Conservation (phyloP, 2,329 filamentous ascomycete genomes). For the Ceratocystis smalleyi region DNA sequence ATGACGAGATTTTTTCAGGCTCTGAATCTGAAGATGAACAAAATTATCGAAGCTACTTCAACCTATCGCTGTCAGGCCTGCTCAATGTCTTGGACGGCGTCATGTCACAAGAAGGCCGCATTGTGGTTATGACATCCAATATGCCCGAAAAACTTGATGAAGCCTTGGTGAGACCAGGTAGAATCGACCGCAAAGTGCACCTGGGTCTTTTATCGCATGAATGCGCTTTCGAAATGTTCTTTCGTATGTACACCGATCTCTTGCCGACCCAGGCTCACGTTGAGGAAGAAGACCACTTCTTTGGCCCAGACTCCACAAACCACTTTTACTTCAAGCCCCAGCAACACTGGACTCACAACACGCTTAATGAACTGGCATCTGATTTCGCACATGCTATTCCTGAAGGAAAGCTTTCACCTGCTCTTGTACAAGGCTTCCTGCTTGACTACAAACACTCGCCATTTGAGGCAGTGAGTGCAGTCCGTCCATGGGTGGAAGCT, state of each 20-base stretch:
- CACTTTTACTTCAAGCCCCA: background rate
- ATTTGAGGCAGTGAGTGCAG: slow-evolving; percentile 36
- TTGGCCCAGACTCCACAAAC: background rate
- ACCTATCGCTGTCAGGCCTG: slow-evolving; percentile 51
- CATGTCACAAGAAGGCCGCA: slow-evolving; percentile 59
- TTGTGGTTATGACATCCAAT: slow-evolving; percentile 75
- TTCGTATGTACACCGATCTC: slow-evolving; percentile 37
- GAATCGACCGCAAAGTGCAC: slow-evolving; percentile 53
- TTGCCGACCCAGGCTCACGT: background rate
- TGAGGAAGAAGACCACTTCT: slow-evolving; percentile 11
- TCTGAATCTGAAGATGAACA: slow-evolving; percentile 15
- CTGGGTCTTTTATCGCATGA: slow-evolving; percentile 42
- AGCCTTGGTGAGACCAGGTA: slow-evolving; percentile 57
- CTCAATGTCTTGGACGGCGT: slow-evolving; percentile 76
- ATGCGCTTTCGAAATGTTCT: slow-evolving; percentile 43
- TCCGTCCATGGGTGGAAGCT: slow-evolving; percentile 18
- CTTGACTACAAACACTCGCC: slow-evolving; percentile 47
- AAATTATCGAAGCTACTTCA: slow-evolving; percentile 31
- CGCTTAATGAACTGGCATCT: slow-evolving; percentile 7
- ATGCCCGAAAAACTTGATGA: slow-evolving; percentile 56
- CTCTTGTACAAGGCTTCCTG: slow-evolving; percentile 50
- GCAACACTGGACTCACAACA: slow-evolving; percentile 4
- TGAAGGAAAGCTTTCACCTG: slow-evolving; percentile 37
- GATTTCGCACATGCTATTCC: slow-evolving; percentile 40
- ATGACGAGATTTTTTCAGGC: slow-evolving; percentile 8